A percentile compares a stretch with the other conserved stretches of the same genome.
Evolutionary conservation across 2,329 filamentous ascomycete species (phyloP).

Genomic region (Aureobasidium subglaciale): DNA sequence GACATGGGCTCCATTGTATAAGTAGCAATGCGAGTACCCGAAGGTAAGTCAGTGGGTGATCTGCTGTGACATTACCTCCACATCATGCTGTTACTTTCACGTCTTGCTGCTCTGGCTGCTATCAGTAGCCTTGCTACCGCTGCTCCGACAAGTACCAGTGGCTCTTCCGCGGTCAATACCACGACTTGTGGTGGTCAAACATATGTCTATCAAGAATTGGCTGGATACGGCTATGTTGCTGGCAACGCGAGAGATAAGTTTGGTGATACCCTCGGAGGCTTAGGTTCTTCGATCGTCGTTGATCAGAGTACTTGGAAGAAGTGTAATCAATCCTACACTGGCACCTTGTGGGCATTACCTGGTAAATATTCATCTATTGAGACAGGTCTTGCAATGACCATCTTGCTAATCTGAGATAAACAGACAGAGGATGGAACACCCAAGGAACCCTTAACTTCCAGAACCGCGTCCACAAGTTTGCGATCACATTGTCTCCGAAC

Average conservation of each 20-base stretch:
- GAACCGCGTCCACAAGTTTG: conserved; percentile 61
- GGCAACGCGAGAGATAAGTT: conserved; percentile 56
- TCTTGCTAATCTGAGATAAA: not conserved
- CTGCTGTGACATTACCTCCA: too few species aligned
- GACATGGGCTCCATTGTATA: not conserved
- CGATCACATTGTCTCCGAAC: conserved; percentile 50
- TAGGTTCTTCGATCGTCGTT: conserved; percentile 60
- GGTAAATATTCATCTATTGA: not conserved
- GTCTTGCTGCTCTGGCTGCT: conserved; percentile 4
- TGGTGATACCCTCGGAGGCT: conserved; percentile 61
- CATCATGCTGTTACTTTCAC: conserved; percentile 2
- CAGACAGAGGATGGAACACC: conserved; percentile 66
- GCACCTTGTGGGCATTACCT: conserved; percentile 56
- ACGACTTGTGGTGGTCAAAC: conserved; percentile 53
- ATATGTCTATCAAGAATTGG: conserved; percentile 61
- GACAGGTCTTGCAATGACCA: too few species aligned
- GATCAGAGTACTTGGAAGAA: conserved; percentile 54
- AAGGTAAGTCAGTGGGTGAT: too few species aligned
- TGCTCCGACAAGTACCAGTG: not conserved
- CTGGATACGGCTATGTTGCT: conserved; percentile 57
- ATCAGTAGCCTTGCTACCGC: not conserved
- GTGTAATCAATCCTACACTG: conserved; percentile 48
- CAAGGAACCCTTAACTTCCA: conserved; percentile 63
- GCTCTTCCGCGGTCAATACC: conserved; percentile 29
- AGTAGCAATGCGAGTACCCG: not conserved